phyloP scores from a whole-genome alignment of 208 protist genomes.

The Leishmania tropica region DNA sequence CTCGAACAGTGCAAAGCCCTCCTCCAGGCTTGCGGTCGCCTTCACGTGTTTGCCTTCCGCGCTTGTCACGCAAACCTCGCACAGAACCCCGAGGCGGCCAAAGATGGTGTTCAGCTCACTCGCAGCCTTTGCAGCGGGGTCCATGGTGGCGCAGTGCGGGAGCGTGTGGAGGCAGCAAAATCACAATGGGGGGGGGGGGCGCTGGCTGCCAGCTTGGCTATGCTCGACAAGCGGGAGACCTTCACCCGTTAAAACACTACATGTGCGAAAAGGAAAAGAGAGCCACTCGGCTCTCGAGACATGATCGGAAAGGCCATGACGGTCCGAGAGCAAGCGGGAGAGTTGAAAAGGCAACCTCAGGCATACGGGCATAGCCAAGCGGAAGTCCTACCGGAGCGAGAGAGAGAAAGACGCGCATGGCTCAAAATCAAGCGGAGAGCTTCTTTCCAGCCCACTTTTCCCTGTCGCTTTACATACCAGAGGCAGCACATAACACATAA shows the following conservation, averaged over 20 bases:
- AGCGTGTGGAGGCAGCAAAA: slow-evolving; percentile 10
- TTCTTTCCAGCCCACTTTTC: neutral
- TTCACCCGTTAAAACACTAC: neutral
- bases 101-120: slow-evolving; percentile 64
- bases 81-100: slow-evolving; percentile 54
- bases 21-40: slow-evolving; percentile 45
- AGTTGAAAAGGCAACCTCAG: neutral
- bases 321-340: neutral
- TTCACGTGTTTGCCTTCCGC: slow-evolving; percentile 72
- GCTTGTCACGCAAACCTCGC: slow-evolving; percentile 41
- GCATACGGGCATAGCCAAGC: neutral
- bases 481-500: neutral
- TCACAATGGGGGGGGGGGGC: neutral
- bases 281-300: neutral
- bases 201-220: neutral
- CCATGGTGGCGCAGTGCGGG: slow-evolving; percentile 25
- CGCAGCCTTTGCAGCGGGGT: slow-evolving; percentile 54
- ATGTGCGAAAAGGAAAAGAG: neutral
- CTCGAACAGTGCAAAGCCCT: slow-evolving; percentile 57
- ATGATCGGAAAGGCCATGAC: neutral
- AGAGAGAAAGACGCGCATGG: neutral
- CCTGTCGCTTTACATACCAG: neutral
- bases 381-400: neutral
- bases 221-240: neutral
- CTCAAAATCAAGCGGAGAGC: neutral